Percentiles rank a stretch among this genome's conserved stretches.
These are phyloP conservation scores for Wallacemonas sp. DNA, from an alignment of 208 protist species.

Conservation along the genomic window DNA sequence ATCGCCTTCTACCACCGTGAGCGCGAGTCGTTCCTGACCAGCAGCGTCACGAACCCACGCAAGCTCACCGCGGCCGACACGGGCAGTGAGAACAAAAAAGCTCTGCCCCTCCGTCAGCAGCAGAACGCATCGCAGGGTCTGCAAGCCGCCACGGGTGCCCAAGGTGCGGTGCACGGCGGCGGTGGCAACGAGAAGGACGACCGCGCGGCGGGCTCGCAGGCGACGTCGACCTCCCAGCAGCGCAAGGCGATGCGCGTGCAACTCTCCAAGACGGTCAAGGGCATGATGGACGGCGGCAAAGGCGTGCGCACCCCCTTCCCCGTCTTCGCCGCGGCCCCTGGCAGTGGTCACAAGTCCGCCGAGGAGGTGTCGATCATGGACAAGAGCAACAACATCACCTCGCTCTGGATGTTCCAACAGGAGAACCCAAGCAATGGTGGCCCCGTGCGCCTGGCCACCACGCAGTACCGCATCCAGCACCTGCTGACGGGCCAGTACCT, in stretches of 20 bases:
- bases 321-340: constrained; percentile 28
- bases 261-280: constrained; percentile 17
- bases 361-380: constrained; percentile 27
- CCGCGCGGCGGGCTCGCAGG: background rate
- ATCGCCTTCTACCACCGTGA: constrained; percentile 66
- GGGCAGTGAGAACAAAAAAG: constrained; percentile 26
- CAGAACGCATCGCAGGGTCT: constrained; percentile 9
- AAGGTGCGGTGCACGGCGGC: constrained; percentile 24
- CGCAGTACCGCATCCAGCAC: constrained; percentile 59
- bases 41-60: constrained; percentile 48
- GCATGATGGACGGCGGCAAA: constrained; percentile 37
- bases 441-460: constrained; percentile 34
- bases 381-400: constrained; percentile 25
- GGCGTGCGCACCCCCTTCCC: constrained; percentile 49
- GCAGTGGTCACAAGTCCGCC: background rate
- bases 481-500: constrained; percentile 68
- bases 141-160: constrained; percentile 15
- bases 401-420: constrained; percentile 72
- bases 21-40: constrained; percentile 60
- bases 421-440: constrained; percentile 63
- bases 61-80: constrained; percentile 14
- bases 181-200: background rate
- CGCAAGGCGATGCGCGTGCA: constrained; percentile 15
- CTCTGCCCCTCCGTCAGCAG: background rate
- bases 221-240: constrained; percentile 13